Evolutionary conservation across 2,329 filamentous ascomycete species (phyloP).

Genomic region (Fusarium sp.): DNA sequence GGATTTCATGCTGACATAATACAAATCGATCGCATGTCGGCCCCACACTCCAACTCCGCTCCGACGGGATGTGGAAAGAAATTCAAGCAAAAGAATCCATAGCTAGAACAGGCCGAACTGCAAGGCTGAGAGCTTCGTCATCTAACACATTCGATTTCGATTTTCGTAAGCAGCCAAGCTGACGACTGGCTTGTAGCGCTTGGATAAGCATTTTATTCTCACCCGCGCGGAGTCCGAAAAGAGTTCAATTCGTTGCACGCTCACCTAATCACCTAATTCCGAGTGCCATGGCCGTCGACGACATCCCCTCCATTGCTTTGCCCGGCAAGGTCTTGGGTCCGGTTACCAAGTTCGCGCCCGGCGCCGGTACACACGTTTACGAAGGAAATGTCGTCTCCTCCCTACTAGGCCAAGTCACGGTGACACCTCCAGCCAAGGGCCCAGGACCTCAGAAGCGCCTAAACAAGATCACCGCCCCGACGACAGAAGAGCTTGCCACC

Average conservation of each 20-base stretch:
- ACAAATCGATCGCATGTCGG: conserved; percentile 10
- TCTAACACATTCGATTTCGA: conserved; percentile 7
- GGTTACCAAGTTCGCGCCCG: conserved; percentile 73
- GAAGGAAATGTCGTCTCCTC: conserved; percentile 82
- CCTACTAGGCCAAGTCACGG: conserved; percentile 77
- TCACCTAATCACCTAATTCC: conserved; percentile 27
- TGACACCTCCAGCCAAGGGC: conserved; percentile 61
- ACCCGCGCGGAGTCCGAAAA: conserved; percentile 12
- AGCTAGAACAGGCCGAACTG: conserved; percentile 1
- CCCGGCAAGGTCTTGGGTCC: conserved; percentile 86
- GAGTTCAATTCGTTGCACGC: conserved; percentile 3
- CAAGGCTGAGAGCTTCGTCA: conserved; percentile 36
- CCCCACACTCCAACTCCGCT: conserved; percentile 25
- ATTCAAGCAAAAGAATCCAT: conserved; percentile 16
- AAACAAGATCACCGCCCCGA: conserved; percentile 65
- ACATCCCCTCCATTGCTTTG: conserved; percentile 69
- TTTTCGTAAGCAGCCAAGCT: conserved; percentile 9
- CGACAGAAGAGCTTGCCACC: conserved; percentile 60
- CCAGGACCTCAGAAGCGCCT: conserved; percentile 68
- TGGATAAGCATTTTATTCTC: conserved; percentile 17
- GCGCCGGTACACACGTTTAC: conserved; percentile 86
- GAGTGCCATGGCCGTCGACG: conserved; percentile 48
- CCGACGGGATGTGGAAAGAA: conserved; percentile 32
- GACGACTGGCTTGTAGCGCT: conserved; percentile 12
- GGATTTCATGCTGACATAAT: conserved; percentile 35